A percentile compares a stretch with the other conserved stretches of the same genome.
Evolutionary conservation across 2,329 filamentous ascomycete genomes (phyloP).

Genomic region (Nothopassalora personata): DNA sequence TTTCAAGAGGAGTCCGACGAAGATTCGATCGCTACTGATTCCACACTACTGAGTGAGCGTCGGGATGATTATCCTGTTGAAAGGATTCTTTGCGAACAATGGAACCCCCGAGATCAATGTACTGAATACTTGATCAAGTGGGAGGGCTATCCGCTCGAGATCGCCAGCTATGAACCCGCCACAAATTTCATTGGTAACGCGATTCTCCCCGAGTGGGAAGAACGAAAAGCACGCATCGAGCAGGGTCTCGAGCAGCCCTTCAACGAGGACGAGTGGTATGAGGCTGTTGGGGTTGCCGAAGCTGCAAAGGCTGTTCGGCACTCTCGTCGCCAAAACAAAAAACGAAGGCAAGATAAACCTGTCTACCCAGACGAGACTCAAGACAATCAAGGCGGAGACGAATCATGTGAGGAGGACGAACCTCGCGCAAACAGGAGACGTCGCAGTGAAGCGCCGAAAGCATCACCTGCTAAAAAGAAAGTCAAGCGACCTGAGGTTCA

Average conservation of each 20-base stretch:
- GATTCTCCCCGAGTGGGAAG: slow-evolving; percentile 22
- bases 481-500: slow-evolving; percentile 3
- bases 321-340: slow-evolving; percentile 24
- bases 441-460: neutral
- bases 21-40: slow-evolving; percentile 27
- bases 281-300: slow-evolving; percentile 8
- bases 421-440: neutral
- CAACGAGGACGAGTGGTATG: slow-evolving; percentile 20
- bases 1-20: slow-evolving; percentile 22
- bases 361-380: slow-evolving; percentile 10
- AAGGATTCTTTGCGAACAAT: slow-evolving; percentile 25
- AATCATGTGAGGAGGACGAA: slow-evolving; percentile 3
- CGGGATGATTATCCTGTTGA: slow-evolving; percentile 29
- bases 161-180: slow-evolving; percentile 29
- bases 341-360: slow-evolving; percentile 16
- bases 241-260: slow-evolving; percentile 20
- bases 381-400: slow-evolving; percentile 11
- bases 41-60: slow-evolving; percentile 21
- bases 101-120: slow-evolving; percentile 3
- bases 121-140: slow-evolving; percentile 29
- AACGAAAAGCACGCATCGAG: slow-evolving; percentile 14
- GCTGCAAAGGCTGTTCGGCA: slow-evolving; percentile 10
- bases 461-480: neutral
- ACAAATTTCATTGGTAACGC: slow-evolving; percentile 14
- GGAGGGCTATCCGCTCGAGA: slow-evolving; percentile 26